Evolutionary conservation across 164 flowering plant genomes (phyloP).

Genomic region (Vitis labrusca): DNA sequence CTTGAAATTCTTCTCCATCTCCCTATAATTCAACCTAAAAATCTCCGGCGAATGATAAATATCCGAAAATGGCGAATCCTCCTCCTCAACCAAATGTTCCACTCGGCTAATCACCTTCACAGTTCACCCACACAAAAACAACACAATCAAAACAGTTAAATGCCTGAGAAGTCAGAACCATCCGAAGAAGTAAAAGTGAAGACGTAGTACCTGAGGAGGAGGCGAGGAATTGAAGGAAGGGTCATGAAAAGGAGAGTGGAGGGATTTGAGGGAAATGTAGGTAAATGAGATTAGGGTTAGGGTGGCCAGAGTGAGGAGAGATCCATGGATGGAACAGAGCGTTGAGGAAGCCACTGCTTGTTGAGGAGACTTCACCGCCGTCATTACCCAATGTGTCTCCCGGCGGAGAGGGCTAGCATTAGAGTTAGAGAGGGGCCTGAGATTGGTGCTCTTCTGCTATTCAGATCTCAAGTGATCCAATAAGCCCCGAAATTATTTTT

Average conservation of each 20-base stretch:
- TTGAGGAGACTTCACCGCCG: conserved; percentile 5
- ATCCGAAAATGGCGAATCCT: conserved; percentile 27
- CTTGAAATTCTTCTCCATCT: conserved; percentile 83
- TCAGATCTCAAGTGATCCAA: no score
- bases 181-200: not conserved
- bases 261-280: conserved; percentile 58
- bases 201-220: conserved; percentile 17
- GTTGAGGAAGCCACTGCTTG: conserved; percentile 9
- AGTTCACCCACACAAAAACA: not conserved
- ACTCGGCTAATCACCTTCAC: not conserved
- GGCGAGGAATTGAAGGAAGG: conserved; percentile 13
- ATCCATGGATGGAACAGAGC: conserved; percentile 43
- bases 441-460: no score
- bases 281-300: conserved; percentile 64
- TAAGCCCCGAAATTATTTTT: no score
- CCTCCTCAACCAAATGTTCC: conserved; percentile 2
- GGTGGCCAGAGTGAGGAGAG: conserved; percentile 58
- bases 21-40: conserved; percentile 61
- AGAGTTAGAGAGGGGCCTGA: no score
- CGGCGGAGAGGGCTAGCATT: not conserved
- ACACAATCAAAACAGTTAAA: not conserved
- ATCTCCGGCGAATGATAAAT: conserved; percentile 66
- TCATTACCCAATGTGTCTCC: conserved; percentile 14
- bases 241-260: conserved; percentile 30
- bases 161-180: not conserved